Base-by-base conservation (phyloP, 768 basidiomycete genomes). In the Pholiota microspora region DNA sequence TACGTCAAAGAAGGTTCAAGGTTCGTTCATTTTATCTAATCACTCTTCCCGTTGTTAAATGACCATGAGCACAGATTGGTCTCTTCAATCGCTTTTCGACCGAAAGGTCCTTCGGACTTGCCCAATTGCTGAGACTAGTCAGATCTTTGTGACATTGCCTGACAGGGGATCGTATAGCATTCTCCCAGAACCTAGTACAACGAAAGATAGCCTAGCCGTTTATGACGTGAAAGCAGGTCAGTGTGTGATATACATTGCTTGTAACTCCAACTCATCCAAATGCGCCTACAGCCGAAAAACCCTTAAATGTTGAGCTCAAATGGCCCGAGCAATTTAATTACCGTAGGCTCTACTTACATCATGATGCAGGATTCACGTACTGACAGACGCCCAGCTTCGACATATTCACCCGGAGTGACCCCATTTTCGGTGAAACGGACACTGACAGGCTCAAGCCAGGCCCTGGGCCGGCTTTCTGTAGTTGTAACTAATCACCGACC, bases 401-500 rank as follows among this genome's bases (percentile, higher is more conserved):
- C 70, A 9, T 69, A 77, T 45, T 65, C 70, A 7, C 62, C 68
- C 3, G 69, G 81, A 2, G 70, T 76, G 6, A 76, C 80, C 2
- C 77, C 83, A 0, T 70, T 89, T 46, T 84, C 81, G 18, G 74
- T 92, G 3, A 82, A 77, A 29, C 85, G 96, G 10, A 84, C 83
- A 0, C 76, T 96, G 18, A 80, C 79, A 34, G 89, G 92, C 16
- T 77, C 83, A 10, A 85, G 82, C 50, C 94, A 95, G 67, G 86
- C 85, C 8, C 80, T 78, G 42, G 94, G 93, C 3, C 76, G 80
- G 13, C 83, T 99, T 16, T 79, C 79, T 40, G 69, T 95, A 10
- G 73, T 77, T 21, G 67, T 98, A 49, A 76, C 65, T 5, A 97
- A 96, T 64, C 77, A 82, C 56, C 73, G 72, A 34, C 58, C 71